Evolutionary conservation across 306 rosid species (phyloP), one percentile per base, ranked within the genome.

Genomic region (Gleditsia sinensis): DNA sequence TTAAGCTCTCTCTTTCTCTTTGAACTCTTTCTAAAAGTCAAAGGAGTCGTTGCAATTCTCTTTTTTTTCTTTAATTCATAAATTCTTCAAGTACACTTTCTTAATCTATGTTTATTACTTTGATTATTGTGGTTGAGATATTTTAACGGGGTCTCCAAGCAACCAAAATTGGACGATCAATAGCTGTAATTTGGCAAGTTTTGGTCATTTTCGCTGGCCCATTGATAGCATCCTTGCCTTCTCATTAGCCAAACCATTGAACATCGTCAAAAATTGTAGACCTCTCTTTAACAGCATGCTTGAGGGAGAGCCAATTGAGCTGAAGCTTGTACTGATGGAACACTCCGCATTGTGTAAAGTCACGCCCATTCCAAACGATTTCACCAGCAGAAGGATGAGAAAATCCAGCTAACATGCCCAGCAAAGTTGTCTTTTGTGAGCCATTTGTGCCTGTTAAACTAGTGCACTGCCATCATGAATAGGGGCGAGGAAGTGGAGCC

Each of bases 341-440:
- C 24, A 92, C 77, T 60, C 84, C 84, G 2, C 96, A 89, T 23
- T 86, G 67, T 68, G 85, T 83, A 61, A 88, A 80, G 75, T 92
- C 78, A 36, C 89, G 96, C 5, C 96, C 96, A 34, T 92, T 92
- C 97, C 97, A 92, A 7, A 89, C 92, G 66, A 92, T 81, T 81
- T 88, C 84, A 20, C 96, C 92, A 0, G 93, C 90, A 16, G 97
- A 88, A 48, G 96, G 97, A 9, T 85, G 88, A 23, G 89, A 83
- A 80, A 92, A 92, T 67, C 96, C 97, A 28, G 97, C 97, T 40
- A 92, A 55, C 97, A 92, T 86, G 32, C 88, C 86, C 42, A 92
- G 85, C 64, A 92, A 92, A 28, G 97, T 92, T 7, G 93, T 46
- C 85, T 92, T 92, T 13, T 93, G 92, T 0, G 96, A 92, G 28